Evolutionary conservation across 2,329 filamentous ascomycete genomes (phyloP).

Genomic region (Aspergillus brunneoviolaceus): DNA sequence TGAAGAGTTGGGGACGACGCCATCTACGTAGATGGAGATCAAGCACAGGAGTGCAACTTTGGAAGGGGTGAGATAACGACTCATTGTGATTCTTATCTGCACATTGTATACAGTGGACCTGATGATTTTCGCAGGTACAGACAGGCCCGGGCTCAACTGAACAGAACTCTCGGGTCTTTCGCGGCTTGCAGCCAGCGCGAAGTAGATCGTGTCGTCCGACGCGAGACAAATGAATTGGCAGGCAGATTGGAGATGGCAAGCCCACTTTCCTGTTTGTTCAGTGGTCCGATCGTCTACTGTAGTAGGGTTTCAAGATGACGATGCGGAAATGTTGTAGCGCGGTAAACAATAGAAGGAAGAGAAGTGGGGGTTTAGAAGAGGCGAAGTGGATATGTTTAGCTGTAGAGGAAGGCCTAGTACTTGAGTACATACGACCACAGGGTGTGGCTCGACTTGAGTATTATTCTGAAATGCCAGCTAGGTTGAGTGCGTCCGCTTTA

Average conservation of each 20-base stretch:
- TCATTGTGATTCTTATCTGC: conserved; percentile 52
- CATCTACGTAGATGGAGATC: conserved; percentile 76
- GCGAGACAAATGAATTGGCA: too few species aligned
- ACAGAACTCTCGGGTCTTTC: not conserved
- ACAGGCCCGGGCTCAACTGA: not conserved
- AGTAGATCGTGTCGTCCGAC: not conserved
- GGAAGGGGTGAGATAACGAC: conserved; percentile 82
- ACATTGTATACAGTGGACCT: conserved; percentile 3
- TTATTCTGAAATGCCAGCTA: too few species aligned
- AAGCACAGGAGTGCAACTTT: conserved; percentile 81
- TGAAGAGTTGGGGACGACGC: conserved; percentile 66
- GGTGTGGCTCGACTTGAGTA: not conserved
- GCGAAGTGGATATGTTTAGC: too few species aligned
- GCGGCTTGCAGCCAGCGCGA: not conserved
- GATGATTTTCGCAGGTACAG: not conserved
- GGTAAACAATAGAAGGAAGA: not conserved
- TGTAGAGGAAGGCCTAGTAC: too few species aligned
- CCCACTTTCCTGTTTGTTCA: too few species aligned
- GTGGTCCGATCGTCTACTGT: not conserved
- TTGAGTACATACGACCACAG: conserved; percentile 1
- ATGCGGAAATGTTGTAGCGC: not conserved
- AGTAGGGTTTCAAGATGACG: not conserved
- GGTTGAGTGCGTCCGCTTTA: too few species aligned
- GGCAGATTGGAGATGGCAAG: too few species aligned
- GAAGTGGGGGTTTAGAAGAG: not conserved